These are phyloP conservation scores for Avena atlantica DNA, from an alignment of 176 grass and related monocot genomes.

Conservation along the genomic window DNA sequence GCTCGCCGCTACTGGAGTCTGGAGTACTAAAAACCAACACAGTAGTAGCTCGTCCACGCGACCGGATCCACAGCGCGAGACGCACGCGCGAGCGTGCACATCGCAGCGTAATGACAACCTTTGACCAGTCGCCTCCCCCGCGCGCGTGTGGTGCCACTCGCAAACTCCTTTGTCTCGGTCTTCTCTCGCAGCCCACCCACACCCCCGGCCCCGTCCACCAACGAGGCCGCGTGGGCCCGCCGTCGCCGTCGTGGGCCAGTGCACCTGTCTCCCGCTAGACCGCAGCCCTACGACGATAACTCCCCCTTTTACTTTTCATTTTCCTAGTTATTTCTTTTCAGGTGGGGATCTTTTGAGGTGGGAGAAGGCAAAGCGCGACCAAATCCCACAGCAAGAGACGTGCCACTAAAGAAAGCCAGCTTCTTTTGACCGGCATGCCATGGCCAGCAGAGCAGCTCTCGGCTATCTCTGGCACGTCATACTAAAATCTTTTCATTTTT, in stretches of 20 bases:
- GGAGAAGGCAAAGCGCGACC: conserved; percentile 25
- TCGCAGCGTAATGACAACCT: no score
- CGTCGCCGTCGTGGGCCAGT: conserved; percentile 16
- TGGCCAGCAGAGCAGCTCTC: not conserved
- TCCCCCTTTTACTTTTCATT: not conserved
- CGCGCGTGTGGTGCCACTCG: no score
- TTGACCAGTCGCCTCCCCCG: no score
- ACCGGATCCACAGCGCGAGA: no score
- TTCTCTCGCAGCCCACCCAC: no score
- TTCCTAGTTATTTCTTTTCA: not conserved
- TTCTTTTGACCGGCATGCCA: conserved; percentile 45
- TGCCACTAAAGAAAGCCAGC: conserved; percentile 26
- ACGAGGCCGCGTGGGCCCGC: not conserved
- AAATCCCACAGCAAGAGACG: conserved; percentile 39
- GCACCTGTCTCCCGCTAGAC: not conserved
- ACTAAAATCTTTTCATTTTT: not conserved
- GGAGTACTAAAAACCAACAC: no score
- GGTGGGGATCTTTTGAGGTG: not conserved
- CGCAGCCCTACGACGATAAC: not conserved
- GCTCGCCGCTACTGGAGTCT: no score
- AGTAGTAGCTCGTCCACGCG: no score
- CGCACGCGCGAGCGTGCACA: no score
- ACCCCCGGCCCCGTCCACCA: no score
- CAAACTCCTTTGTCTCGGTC: no score
- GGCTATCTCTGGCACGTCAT: not conserved